Evolutionary conservation across 2,329 filamentous ascomycete species (phyloP), one percentile per base, ranked within the genome.

Genomic region (Tolypocladium endophyticum): DNA sequence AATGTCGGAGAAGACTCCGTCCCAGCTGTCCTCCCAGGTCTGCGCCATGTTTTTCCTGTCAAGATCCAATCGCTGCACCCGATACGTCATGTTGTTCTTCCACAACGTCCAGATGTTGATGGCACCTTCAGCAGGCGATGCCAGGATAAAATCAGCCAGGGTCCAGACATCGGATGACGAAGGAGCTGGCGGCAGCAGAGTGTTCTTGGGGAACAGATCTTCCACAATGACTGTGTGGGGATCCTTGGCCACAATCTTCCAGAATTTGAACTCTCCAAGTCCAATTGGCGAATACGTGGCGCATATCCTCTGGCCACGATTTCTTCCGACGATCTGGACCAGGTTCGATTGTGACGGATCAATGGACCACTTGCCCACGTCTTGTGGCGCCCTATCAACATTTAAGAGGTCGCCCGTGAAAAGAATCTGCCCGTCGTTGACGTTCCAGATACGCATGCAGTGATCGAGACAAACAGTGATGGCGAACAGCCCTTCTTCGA

Each of bases 201-300:
- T 67, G 55, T 70, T 67, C 45, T 81, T 77, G 0, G 88, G 82
- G 65, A 89, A 92, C 28, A 90, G 76, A 66, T 95, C 90, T 63
- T 85, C 82, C 18, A 95, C 79, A 11, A 86, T 79, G 25, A 91
- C 71, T 2, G 76, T 79, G 66, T 88, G 80, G 65, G 82, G 82
- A 58, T 87, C 83, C 64, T 86, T 83, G 23, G 88, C 83, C 58
- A 84, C 83, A n/a, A 85, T 74, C 64, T 77, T 81, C 90, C 92
- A 99, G 70, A 99, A 92, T 72, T 96, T 97, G 80, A 99, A 97
- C 70, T 93, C 88, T 41, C 94, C 89, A 47, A 87, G 84, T 36
- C 92, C 89, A 63, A 94, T 85, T 0, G 94, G 93, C 14, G 92
- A 97, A 72, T 92, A 96, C 11, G 91, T 93, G 43, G 90, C 85